These are phyloP conservation scores for Arabidopsis lyrata DNA, from an alignment of 441 rosid species.

Conservation along the genomic window DNA sequence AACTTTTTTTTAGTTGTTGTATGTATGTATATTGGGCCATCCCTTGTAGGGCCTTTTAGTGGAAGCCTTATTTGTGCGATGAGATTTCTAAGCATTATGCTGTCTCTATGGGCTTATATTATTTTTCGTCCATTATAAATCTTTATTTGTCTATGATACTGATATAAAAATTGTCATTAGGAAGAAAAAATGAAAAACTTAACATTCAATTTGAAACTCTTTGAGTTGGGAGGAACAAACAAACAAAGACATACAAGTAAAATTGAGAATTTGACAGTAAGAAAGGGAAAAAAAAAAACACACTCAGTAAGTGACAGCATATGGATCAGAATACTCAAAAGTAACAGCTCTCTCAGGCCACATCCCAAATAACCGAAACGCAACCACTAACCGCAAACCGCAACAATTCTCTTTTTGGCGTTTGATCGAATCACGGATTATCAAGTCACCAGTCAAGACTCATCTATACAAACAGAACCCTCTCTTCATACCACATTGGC, in stretches of 20 bases:
- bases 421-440: constrained; percentile 5
- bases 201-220: constrained; percentile 8
- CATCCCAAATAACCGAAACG: constrained; percentile 12
- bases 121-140: not conserved
- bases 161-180: too few relatives aligned
- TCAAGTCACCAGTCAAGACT: constrained; percentile 28
- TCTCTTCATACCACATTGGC: constrained; percentile 21
- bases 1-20: not conserved
- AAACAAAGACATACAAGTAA: constrained; percentile 1
- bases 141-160: not conserved
- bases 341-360: constrained; percentile 10
- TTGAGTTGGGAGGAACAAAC: constrained; percentile 17
- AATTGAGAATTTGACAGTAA: constrained; percentile 20
- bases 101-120: not conserved
- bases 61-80: constrained; percentile 45
- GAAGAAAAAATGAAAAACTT: not conserved
- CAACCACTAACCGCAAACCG: constrained; percentile 33
- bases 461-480: constrained; percentile 28
- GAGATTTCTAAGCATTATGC: constrained; percentile 2
- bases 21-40: constrained; percentile 36
- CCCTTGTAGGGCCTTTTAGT: constrained; percentile 48
- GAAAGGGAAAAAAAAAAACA: not conserved
- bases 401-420: constrained; percentile 21
- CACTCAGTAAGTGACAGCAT: not conserved
- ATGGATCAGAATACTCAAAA: not conserved